Base-by-base conservation (phyloP, 2,329 filamentous ascomycete species). In the Fusarium metavorans region DNA sequence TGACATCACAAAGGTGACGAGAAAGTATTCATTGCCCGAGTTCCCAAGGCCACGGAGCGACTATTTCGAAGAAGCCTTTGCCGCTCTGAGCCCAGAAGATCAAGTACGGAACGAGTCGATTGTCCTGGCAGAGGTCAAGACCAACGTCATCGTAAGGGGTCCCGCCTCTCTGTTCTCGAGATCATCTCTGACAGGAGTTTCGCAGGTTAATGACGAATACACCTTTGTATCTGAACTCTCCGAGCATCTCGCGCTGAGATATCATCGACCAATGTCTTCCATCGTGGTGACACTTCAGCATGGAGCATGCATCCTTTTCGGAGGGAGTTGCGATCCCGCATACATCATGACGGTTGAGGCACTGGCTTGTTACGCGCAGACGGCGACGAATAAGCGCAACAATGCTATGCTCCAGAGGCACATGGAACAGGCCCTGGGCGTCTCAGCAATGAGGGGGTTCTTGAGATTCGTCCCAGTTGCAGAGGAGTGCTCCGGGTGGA, bases 381-480 rank as follows among this genome's bases (percentile, higher is more conserved):
- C 93, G 0, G 89, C 91, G 5, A 94, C 91, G 62, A 98, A 98
- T 84, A 93, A 93, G 81, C 91, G 94, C 72, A 97, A 96, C 81
- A 91, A 94, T 1, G 87, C 88, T n/a, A 84, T 97, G 20, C 89
- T 97, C 5, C 94, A 97, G 80, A 87, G 86, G n/a, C 92, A 93
- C 80, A 88, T 98, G 82, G 87, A 91, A 16, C 92, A 94, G 27
- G 87, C 91, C 1, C 85, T 97, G 0, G 89, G 90, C 2, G 93
- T 97, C 4, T 78, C 87, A 0, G 82, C 91, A 0, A 85, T 89
- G 1, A 89, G 94, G 43, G 95, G 95, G 2, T 87, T 95, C 37
- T 83, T 98, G 66, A 91, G 92, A 37, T 98, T 96, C 77, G 83
- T 91, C 8, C 85, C 92, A 1, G 89, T 94, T 6, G 81, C 88